These are phyloP conservation scores for Geum urbanum DNA, from an alignment of 306 rosid genomes.

Conservation along the genomic window DNA sequence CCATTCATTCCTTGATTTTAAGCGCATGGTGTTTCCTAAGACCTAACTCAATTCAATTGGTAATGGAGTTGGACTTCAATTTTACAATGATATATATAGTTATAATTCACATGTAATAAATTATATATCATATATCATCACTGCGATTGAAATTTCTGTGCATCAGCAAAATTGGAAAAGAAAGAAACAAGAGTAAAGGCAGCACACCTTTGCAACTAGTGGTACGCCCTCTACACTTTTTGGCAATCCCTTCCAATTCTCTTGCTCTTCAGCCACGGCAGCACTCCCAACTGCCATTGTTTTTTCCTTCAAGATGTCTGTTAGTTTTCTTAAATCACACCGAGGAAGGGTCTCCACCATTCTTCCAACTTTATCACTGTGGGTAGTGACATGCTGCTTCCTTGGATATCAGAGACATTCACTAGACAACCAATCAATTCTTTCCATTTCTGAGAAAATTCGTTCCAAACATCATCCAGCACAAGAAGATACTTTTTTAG, in stretches of 20 bases:
- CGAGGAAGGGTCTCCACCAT: not conserved
- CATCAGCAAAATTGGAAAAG: not conserved
- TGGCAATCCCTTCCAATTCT: not conserved
- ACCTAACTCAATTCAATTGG: not conserved
- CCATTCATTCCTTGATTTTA: not conserved
- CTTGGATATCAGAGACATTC: not conserved
- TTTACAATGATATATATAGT: no score
- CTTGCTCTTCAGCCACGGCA: not conserved
- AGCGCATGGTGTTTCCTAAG: not conserved
- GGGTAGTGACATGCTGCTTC: slow-evolving; percentile 7
- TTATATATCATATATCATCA: no score
- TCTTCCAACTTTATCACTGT: not conserved
- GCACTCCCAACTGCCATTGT: not conserved
- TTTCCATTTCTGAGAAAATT: slow-evolving; percentile 1
- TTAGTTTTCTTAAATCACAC: not conserved
- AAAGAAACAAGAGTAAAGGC: not conserved
- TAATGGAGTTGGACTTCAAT: not conserved
- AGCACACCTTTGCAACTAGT: not conserved
- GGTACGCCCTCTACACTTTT: slow-evolving; percentile 1
- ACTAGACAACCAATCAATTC: slow-evolving; percentile 5
- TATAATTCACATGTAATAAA: no score
- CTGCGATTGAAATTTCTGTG: not conserved
- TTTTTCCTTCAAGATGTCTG: not conserved
- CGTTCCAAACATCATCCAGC: slow-evolving; percentile 33
- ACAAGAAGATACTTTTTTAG: slow-evolving; percentile 21